Conservation (phyloP, 768 basidiomycete species). For the Hericium rajendrae region DNA sequence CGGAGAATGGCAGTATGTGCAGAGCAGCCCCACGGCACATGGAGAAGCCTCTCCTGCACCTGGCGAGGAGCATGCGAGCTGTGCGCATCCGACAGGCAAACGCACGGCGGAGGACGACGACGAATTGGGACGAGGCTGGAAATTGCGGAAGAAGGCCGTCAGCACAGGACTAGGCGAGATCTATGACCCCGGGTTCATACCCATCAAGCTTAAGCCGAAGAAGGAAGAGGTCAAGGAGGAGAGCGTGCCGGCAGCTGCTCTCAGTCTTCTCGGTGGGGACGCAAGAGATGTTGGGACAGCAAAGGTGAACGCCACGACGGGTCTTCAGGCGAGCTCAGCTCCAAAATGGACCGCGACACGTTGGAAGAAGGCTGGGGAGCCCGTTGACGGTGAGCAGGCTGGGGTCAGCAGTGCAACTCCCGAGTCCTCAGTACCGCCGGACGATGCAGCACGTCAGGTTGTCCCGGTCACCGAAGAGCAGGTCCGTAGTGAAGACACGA, state of each 20-base stretch:
- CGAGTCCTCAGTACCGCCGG: background rate
- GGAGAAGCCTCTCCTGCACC: slow-evolving; percentile 5
- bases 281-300: background rate
- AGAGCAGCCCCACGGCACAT: slow-evolving; percentile 18
- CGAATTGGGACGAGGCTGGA: slow-evolving; percentile 46
- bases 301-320: background rate
- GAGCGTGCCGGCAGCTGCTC: background rate
- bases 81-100: slow-evolving; percentile 7
- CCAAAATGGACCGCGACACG: slow-evolving; percentile 13
- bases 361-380: slow-evolving; percentile 13
- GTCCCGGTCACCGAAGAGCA: background rate
- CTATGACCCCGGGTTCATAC: slow-evolving; percentile 69
- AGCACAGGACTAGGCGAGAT: slow-evolving; percentile 61
- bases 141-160: slow-evolving; percentile 55
- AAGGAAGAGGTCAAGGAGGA: slow-evolving; percentile 29
- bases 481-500: background rate
- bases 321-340: background rate
- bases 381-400: background rate
- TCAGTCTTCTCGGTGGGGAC: background rate
- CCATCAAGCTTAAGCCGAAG: slow-evolving; percentile 52
- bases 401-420: background rate
- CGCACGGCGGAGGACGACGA: slow-evolving; percentile 31
- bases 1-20: slow-evolving; percentile 71
- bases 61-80: slow-evolving; percentile 9
- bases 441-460: background rate